A percentile compares a stretch with the other conserved stretches of the same genome.
Evolutionary conservation across 2,329 filamentous ascomycete species (phyloP).

Genomic region (Colletotrichum cuscutae): DNA sequence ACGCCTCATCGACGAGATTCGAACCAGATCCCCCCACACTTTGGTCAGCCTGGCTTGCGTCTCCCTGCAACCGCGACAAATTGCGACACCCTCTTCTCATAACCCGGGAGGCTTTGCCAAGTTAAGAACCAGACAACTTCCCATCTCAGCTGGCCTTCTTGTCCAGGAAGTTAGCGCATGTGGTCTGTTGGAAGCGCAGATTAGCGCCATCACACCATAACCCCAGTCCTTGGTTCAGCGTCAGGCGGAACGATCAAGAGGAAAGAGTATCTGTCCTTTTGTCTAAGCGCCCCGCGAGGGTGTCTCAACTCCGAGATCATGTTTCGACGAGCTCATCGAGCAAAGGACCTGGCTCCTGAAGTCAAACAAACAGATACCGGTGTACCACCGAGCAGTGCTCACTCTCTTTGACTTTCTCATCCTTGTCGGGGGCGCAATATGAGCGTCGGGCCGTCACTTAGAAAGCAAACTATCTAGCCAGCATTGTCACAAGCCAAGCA

Average conservation of each 20-base stretch:
- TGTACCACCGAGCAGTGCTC: not conserved
- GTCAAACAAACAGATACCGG: not conserved
- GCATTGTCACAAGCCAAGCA: not conserved
- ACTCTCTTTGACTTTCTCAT: not conserved
- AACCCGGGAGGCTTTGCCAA: not conserved
- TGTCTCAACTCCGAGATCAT: constrained; percentile 29
- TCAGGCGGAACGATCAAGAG: constrained; percentile 30
- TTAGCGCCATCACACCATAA: constrained; percentile 25
- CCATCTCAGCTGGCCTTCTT: constrained; percentile 4
- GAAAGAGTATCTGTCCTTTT: constrained; percentile 13
- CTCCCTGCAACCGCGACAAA: constrained; percentile 3
- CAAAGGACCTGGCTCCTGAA: not conserved
- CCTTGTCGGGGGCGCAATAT: not conserved
- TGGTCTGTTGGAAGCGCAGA: constrained; percentile 8
- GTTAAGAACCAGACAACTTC: not conserved
- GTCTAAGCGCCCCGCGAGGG: constrained; percentile 13
- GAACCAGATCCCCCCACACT: constrained; percentile 7
- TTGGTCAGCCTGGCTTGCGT: not conserved
- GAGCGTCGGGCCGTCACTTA: not conserved
- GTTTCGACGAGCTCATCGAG: constrained; percentile 27
- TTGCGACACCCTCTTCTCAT: not conserved
- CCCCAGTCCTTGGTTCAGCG: constrained; percentile 15
- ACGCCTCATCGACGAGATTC: constrained; percentile 9
- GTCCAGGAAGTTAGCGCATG: constrained; percentile 11
- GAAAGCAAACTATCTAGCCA: constrained; percentile 6